Evolutionary conservation across 192 early-diverging fungal genomes (phyloP).

Genomic region (Backusella tuberculispora): DNA sequence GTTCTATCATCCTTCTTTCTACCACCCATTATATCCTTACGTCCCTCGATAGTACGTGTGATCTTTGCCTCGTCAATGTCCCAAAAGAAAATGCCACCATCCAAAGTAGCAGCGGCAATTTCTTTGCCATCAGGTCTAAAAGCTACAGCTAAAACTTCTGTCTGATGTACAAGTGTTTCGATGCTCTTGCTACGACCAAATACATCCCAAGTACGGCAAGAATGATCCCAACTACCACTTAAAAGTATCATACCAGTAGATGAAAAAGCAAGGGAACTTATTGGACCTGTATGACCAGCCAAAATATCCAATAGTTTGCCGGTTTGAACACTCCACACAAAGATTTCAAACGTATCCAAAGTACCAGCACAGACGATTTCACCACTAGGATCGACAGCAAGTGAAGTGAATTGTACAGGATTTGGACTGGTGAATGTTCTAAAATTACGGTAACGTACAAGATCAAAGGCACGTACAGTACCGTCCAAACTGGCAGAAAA

Average conservation of each 20-base stretch:
- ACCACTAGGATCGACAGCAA: constrained; percentile 95
- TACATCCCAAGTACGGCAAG: constrained; percentile 90
- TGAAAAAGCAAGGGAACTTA: constrained; percentile 85
- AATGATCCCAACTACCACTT: constrained; percentile 92
- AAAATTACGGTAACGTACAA: constrained; percentile 98
- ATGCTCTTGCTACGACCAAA: constrained; percentile 82
- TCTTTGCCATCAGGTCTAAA: constrained; percentile 92
- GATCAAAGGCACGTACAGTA: constrained; percentile 97
- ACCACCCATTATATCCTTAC: constrained; percentile 91
- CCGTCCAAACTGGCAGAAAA: constrained; percentile 96
- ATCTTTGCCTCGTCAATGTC: constrained; percentile 77
- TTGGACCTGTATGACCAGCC: constrained; percentile 90
- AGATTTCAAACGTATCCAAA: constrained; percentile 95
- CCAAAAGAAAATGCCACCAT: constrained; percentile 96
- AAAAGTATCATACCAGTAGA: constrained; percentile 80
- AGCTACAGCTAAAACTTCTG: constrained; percentile 87
- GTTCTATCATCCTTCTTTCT: constrained; percentile 77
- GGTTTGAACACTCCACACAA: constrained; percentile 98
- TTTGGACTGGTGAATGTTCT: constrained; percentile 95
- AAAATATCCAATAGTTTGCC: constrained; percentile 97
- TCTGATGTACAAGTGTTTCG: constrained; percentile 77
- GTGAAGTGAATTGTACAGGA: constrained; percentile 90
- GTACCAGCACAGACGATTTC: constrained; percentile 96
- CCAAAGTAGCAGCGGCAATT: constrained; percentile 84
- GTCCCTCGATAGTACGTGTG: constrained; percentile 82